These are phyloP conservation scores for Cladosporium sp. DNA, from an alignment of 2,329 filamentous ascomycete genomes.

Conservation along the genomic window DNA sequence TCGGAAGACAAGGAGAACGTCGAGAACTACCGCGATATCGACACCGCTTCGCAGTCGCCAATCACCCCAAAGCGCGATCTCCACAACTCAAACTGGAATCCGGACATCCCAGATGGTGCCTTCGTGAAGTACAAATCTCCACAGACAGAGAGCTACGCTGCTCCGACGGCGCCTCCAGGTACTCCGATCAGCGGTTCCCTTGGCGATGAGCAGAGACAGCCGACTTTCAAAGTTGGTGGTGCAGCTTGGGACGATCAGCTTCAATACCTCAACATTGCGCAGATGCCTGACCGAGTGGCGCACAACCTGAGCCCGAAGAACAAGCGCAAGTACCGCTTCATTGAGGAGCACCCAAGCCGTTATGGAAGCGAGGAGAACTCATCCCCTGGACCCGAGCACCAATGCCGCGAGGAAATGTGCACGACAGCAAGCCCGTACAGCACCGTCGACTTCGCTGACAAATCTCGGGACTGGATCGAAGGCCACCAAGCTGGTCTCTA, in stretches of 20 bases:
- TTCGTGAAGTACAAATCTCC: constrained; percentile 18
- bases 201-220: neutral
- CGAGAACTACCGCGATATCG: neutral
- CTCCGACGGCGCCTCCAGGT: constrained; percentile 32
- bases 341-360: constrained; percentile 32
- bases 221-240: neutral
- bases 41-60: constrained; percentile 15
- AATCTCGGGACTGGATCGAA: constrained; percentile 36
- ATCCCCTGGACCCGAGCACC: constrained; percentile 26
- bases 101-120: constrained; percentile 24
- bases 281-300: constrained; percentile 28
- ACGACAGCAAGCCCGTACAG: constrained; percentile 22
- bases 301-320: constrained; percentile 37
- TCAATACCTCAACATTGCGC: constrained; percentile 13
- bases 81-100: constrained; percentile 29
- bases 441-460: constrained; percentile 29
- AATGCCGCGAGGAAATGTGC: constrained; percentile 24
- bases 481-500: constrained; percentile 38
- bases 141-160: constrained; percentile 18
- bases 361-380: constrained; percentile 5
- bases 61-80: constrained; percentile 28
- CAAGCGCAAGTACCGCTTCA: constrained; percentile 34
- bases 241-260: constrained; percentile 6
- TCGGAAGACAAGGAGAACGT: constrained; percentile 30
- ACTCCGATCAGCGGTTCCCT: constrained; percentile 28